These are phyloP conservation scores for Limnanthes douglasii DNA, from an alignment of 345 rosid species.

Conservation along the genomic window DNA sequence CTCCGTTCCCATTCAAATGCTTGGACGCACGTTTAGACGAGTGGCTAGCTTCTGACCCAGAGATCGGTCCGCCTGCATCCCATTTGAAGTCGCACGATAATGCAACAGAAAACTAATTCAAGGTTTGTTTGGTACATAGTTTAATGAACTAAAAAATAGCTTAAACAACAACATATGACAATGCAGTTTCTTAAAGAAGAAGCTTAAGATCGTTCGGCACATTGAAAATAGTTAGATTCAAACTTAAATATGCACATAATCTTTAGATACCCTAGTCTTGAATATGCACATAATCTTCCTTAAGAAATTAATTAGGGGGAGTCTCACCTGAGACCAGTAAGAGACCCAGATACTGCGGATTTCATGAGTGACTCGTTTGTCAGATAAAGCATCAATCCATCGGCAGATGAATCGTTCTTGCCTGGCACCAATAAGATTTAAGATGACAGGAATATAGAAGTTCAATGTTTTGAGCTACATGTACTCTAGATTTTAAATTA, in stretches of 20 bases:
- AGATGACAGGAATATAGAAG: neutral
- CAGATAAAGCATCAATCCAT: conserved; percentile 63
- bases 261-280: neutral
- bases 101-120: neutral
- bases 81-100: neutral
- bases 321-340: conserved; percentile 62
- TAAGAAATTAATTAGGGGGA: neutral
- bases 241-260: neutral
- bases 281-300: too few relatives aligned
- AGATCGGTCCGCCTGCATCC: conserved; percentile 40
- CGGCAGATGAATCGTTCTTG: conserved; percentile 73
- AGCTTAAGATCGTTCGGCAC: too few relatives aligned
- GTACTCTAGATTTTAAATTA: neutral
- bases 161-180: too few relatives aligned
- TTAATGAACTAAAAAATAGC: too few relatives aligned
- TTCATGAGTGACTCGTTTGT: conserved; percentile 81
- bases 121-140: too few relatives aligned
- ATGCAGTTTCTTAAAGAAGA: too few relatives aligned
- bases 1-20: conserved; percentile 28
- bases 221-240: neutral
- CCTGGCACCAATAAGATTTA: conserved; percentile 20
- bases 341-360: conserved; percentile 77
- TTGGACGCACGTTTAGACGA: conserved; percentile 60
- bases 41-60: conserved; percentile 75
- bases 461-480: neutral